Conservation (phyloP, 495 filamentous ascomycete species). For the Chlorociboria aeruginascens region DNA sequence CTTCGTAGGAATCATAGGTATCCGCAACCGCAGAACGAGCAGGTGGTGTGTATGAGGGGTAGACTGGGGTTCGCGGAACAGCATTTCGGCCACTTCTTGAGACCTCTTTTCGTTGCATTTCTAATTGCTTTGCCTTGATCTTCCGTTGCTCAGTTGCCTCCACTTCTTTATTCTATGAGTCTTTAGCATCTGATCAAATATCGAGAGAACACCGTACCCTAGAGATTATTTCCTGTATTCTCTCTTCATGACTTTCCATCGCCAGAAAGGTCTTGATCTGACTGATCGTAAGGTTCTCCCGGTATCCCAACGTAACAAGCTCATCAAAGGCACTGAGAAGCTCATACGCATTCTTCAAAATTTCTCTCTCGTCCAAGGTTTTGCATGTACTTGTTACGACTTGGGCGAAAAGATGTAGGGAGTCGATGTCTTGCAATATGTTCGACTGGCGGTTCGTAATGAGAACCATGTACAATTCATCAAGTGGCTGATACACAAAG, state of each 20-base stretch:
- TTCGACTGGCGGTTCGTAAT: slow-evolving; percentile 99
- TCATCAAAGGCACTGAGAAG: slow-evolving; percentile 94
- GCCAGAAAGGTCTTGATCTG: slow-evolving; percentile 98
- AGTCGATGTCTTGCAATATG: slow-evolving; percentile 97
- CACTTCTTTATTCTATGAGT: slow-evolving; percentile 80
- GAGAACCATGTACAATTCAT: slow-evolving; percentile 98
- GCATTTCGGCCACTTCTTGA: slow-evolving; percentile 37
- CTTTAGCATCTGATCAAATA: slow-evolving; percentile 18
- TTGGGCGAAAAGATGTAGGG: slow-evolving; percentile 92
- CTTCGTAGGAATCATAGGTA: slow-evolving; percentile 85
- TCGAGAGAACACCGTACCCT: slow-evolving; percentile 39
- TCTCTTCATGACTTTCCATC: slow-evolving; percentile 98
- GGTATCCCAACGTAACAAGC: slow-evolving; percentile 84
- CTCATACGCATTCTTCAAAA: slow-evolving; percentile 87
- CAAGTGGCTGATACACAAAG: slow-evolving; percentile 96
- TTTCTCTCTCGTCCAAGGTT: slow-evolving; percentile 89
- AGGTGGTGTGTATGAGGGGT: slow-evolving; percentile 82
- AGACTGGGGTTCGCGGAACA: slow-evolving; percentile 59
- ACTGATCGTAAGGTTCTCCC: slow-evolving; percentile 85
- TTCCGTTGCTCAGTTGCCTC: slow-evolving; percentile 97
- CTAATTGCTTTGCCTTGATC: slow-evolving; percentile 91
- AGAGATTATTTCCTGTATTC: slow-evolving; percentile 95
- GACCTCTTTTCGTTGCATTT: slow-evolving; percentile 94
- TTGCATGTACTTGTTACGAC: slow-evolving; percentile 94
- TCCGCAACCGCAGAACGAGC: slow-evolving; percentile 58